Evolutionary conservation across 805 yeast genomes (phyloP).

Genomic region (Myxozyma melibiosi): DNA sequence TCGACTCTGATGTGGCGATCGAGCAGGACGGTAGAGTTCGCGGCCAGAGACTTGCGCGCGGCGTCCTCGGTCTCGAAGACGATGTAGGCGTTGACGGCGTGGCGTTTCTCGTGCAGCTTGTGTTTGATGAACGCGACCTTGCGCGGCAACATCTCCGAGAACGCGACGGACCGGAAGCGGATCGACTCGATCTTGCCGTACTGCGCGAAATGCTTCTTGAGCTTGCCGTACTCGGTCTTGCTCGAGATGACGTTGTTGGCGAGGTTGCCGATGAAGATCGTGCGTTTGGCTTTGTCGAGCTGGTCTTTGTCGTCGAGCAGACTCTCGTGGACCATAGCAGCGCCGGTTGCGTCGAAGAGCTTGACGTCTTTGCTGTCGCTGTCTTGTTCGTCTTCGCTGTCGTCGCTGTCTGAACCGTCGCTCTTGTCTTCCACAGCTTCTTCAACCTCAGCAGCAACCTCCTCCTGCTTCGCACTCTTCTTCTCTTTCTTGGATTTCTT

Average conservation of each 20-base stretch:
- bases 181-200: conserved; percentile 67
- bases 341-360: conserved; percentile 3
- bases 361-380: conserved; percentile 36
- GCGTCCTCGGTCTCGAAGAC: conserved; percentile 64
- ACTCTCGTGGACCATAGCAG: conserved; percentile 34
- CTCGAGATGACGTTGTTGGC: conserved; percentile 46
- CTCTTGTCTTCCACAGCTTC: conserved; percentile 36
- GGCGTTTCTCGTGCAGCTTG: conserved; percentile 73
- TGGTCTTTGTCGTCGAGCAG: conserved; percentile 45
- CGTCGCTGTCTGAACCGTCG: conserved; percentile 33
- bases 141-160: conserved; percentile 83
- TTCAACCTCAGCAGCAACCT: conserved; percentile 39
- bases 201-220: conserved; percentile 24
- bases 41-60: conserved; percentile 46
- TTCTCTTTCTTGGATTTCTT: conserved; percentile 4
- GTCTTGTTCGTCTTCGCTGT: conserved; percentile 36
- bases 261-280: conserved; percentile 82
- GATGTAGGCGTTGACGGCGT: conserved; percentile 83
- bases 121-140: conserved; percentile 87
- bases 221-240: conserved; percentile 13
- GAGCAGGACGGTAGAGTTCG: conserved; percentile 70
- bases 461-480: neutral
- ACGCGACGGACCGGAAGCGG: conserved; percentile 90
- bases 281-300: conserved; percentile 42
- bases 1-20: conserved; percentile 86